These are phyloP conservation scores for Alternaria ventricosa DNA, from an alignment of 2,329 filamentous ascomycete genomes.

Conservation along the genomic window DNA sequence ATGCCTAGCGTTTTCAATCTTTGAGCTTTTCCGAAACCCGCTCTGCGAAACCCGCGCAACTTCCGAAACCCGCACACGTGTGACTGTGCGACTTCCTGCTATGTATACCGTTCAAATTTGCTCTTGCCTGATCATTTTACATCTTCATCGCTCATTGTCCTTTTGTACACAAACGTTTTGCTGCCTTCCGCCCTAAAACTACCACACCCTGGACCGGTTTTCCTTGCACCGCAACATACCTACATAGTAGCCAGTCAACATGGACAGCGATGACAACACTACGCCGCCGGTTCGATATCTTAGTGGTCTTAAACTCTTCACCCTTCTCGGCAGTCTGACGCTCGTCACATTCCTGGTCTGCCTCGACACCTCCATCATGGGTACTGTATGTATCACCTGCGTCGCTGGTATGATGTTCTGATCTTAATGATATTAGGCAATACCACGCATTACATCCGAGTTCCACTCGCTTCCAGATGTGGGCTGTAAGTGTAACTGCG, in stretches of 20 bases:
- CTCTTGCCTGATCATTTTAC: background rate
- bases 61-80: too few relatives aligned
- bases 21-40: conserved; percentile 2
- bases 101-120: too few relatives aligned
- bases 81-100: background rate
- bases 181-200: background rate
- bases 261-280: background rate
- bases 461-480: conserved; percentile 34
- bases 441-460: conserved; percentile 31
- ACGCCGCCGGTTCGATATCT: conserved; percentile 4
- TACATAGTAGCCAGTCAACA: background rate
- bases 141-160: background rate
- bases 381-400: conserved; percentile 26
- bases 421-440: conserved; percentile 21
- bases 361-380: conserved; percentile 34
- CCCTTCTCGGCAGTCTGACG: conserved; percentile 23
- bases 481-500: conserved; percentile 14
- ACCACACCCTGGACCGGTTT: background rate
- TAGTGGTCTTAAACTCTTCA: conserved; percentile 16
- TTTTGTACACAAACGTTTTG: background rate
- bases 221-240: background rate
- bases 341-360: conserved; percentile 30
- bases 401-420: background rate
- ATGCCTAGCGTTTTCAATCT: conserved; percentile 13
- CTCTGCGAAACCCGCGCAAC: too few relatives aligned